Base-by-base conservation (phyloP, 2,329 filamentous ascomycete genomes). In the Alternaria brassicicola region DNA sequence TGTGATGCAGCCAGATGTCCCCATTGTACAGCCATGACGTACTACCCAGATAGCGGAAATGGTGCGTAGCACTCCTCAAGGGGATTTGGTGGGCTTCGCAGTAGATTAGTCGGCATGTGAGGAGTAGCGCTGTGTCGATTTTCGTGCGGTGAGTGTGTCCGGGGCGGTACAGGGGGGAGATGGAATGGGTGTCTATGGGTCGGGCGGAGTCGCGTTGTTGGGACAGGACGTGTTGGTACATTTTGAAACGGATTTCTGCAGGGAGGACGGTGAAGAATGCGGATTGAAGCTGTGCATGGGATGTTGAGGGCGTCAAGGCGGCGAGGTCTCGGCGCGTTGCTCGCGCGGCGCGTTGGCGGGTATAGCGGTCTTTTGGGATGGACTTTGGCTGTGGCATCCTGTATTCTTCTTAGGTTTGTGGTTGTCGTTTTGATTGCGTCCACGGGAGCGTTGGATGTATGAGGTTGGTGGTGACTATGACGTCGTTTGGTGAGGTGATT, bases 21-120 rank as follows among this genome's bases (percentile, higher is more conserved):
- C 48, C 58, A 4, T 68, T 62, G 19, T 65, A 63, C 1, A 56
- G 10, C 54, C 52, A 59, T 0, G 59, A 63, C 23, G 53, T 59
- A 17, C 33, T 47, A 0, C 56, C 58, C 1, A 59, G 48, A 12
- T 63, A 43, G 1, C 61, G 28, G 43, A 66, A 48, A 36, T 72
- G 68, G 45, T 74, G 70, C 0, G 73, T 75, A 1, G 71, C 52
- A 39, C 69, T 71, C 19, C 62, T 57, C 4, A 78, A 36, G 2
- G 78, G 77, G 2, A 80, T 72, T 3, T 71, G 55, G 4, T 68
- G 70, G 0, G 78, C 74, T 57, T 80, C 79, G 19, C 59, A 65
- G 61, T 80, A 80, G 25, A 78, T 61, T 2, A 72, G 65, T 6
- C 77, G 74, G 46, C 78, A 80, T 6, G 78, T 79, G 19, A 61